A percentile compares a stretch with the other conserved stretches of the same genome.
Evolutionary conservation across 148 eudicot species (phyloP).

Genomic region (Bassia scoparia): DNA sequence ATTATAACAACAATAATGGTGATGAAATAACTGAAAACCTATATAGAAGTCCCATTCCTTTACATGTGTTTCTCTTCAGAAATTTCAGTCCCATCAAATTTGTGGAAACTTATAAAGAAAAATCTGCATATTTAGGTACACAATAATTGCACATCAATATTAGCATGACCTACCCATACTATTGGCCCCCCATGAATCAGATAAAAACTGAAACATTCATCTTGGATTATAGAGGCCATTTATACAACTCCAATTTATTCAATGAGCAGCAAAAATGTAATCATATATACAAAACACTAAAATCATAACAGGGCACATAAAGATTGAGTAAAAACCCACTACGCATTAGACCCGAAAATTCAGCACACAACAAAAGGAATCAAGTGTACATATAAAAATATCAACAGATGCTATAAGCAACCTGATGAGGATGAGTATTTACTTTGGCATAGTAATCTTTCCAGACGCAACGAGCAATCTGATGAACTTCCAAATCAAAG

Average conservation of each 20-base stretch:
- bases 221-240: constrained; percentile 51
- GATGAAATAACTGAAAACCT: no score
- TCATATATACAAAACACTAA: background rate
- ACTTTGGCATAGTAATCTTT: constrained; percentile 85
- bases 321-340: no score
- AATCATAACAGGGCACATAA: no score
- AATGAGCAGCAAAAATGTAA: background rate
- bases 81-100: no score
- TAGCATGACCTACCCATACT: no score
- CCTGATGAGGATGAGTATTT: constrained; percentile 4
- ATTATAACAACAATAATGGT: no score
- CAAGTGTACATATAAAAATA: background rate
- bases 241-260: background rate
- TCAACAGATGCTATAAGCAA: background rate
- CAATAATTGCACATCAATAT: no score
- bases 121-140: no score
- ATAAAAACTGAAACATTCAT: constrained; percentile 30
- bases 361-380: background rate
- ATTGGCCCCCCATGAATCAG: constrained; percentile 52
- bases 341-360: no score
- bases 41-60: no score
- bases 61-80: no score
- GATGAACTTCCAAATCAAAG: constrained; percentile 79
- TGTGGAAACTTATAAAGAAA: no score
- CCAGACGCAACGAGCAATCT: constrained; percentile 84